Percentiles rank a stretch among this genome's conserved stretches.
Conservation (phyloP, 345 rosid genomes). For the Conringia planisiliqua region DNA sequence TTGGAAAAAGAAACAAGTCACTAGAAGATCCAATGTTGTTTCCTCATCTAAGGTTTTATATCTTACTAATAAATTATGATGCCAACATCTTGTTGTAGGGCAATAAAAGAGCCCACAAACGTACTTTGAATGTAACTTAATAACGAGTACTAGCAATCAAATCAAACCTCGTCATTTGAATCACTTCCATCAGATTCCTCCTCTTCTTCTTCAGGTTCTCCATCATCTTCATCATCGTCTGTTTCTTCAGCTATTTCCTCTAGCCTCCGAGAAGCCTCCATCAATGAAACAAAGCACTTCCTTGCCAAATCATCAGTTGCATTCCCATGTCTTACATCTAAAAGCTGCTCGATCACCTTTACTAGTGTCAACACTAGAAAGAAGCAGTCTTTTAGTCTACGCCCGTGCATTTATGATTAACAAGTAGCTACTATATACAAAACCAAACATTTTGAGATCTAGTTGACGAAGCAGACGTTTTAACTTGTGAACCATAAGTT, state of each 20-base stretch:
- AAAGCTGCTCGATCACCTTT: constrained; percentile 58
- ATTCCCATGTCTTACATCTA: constrained; percentile 41
- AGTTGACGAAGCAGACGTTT: background rate
- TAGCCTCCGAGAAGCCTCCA: constrained; percentile 51
- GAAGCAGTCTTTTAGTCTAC: constrained; percentile 15
- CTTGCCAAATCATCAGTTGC: constrained; percentile 37
- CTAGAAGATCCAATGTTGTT: constrained; percentile 2
- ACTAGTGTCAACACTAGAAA: constrained; percentile 59
- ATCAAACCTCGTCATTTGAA: constrained; percentile 56
- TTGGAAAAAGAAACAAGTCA: background rate
- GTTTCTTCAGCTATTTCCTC: constrained; percentile 57
- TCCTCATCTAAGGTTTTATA: background rate
- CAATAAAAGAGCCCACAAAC: background rate
- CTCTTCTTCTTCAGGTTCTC: constrained; percentile 45
- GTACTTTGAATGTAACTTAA: background rate
- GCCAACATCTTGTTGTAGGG: background rate
- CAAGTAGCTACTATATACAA: background rate
- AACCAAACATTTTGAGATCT: background rate
- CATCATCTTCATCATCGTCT: constrained; percentile 51
- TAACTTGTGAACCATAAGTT: background rate
- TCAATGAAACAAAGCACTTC: constrained; percentile 54
- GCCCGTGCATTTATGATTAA: background rate
- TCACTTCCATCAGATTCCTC: constrained; percentile 43
- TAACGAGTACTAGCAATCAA: constrained; percentile 6
- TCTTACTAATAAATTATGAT: background rate